These are phyloP conservation scores for Phytophthora podocarpi DNA, from an alignment of 352 stramenopile species.

Conservation along the genomic window DNA sequence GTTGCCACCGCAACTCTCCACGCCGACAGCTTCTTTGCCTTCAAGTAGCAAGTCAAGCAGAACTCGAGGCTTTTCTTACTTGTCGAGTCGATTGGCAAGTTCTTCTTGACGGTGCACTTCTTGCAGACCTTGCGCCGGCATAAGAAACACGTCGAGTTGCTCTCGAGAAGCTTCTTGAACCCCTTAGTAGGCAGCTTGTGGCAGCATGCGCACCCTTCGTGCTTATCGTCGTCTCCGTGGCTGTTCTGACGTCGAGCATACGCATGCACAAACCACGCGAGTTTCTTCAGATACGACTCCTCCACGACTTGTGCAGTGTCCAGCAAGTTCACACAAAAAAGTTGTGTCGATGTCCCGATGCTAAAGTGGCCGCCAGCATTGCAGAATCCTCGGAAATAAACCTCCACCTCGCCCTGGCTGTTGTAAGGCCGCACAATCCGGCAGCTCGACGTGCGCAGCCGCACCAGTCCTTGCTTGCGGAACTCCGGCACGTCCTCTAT, in stretches of 20 bases:
- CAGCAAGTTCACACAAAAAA: conserved; percentile 47
- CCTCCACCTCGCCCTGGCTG: conserved; percentile 39
- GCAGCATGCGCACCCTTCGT: conserved; percentile 38
- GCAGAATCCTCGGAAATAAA: conserved; percentile 54
- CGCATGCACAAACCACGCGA: conserved; percentile 62
- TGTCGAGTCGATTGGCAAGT: conserved; percentile 36
- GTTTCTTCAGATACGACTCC: conserved; percentile 69
- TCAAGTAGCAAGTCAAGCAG: conserved; percentile 62
- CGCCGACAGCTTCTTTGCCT: conserved; percentile 51
- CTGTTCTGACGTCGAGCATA: conserved; percentile 21
- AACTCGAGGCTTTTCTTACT: conserved; percentile 59
- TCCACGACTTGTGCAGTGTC: conserved; percentile 50
- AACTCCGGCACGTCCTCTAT: conserved; percentile 48
- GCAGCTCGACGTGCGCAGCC: conserved; percentile 46
- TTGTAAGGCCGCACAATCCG: conserved; percentile 44
- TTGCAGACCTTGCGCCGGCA: conserved; percentile 47
- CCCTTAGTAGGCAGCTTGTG: conserved; percentile 40
- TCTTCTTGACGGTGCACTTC: conserved; percentile 61
- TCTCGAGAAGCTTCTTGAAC: conserved; percentile 45
- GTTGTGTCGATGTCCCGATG: conserved; percentile 15
- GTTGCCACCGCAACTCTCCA: conserved; percentile 49
- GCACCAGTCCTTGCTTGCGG: conserved; percentile 37
- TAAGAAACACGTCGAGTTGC: conserved; percentile 40
- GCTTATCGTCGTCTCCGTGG: conserved; percentile 16
- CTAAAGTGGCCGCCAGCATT: conserved; percentile 40